Evolutionary conservation across 2,329 filamentous ascomycete species (phyloP).

Genomic region (Trichoderma asperellum): DNA sequence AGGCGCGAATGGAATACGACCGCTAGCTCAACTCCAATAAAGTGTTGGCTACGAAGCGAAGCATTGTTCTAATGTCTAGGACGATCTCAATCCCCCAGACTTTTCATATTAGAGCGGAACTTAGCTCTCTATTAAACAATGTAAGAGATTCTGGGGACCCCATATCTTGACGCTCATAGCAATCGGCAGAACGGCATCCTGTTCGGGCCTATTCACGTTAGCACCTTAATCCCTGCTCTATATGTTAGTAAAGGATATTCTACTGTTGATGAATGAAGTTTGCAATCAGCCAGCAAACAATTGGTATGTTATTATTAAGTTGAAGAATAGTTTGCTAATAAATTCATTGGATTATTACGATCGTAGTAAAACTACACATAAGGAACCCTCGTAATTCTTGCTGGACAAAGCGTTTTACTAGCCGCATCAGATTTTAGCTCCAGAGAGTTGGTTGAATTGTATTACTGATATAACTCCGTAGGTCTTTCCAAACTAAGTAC

Average conservation of each 20-base stretch:
- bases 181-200: constrained; percentile 10
- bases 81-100: constrained; percentile 1
- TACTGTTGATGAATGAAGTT: background rate
- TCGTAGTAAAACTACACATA: background rate
- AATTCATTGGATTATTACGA: background rate
- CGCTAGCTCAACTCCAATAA: background rate
- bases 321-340: background rate
- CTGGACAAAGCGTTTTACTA: background rate
- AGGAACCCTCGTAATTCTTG: background rate
- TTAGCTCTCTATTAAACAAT: background rate
- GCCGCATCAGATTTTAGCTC: background rate
- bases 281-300: background rate
- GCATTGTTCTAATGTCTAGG: background rate
- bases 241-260: background rate
- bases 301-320: background rate
- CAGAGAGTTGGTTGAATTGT: background rate
- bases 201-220: constrained; percentile 20
- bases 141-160: constrained; percentile 12
- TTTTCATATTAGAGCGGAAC: background rate
- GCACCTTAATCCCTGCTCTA: background rate
- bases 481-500: background rate
- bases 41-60: background rate
- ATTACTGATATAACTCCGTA: background rate
- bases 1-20: background rate
- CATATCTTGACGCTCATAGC: background rate